Percentiles rank a stretch among this genome's conserved stretches.
phyloP scores from a whole-genome alignment of 2,329 filamentous ascomycete genomes.

The Zymoseptoria passerinii region DNA sequence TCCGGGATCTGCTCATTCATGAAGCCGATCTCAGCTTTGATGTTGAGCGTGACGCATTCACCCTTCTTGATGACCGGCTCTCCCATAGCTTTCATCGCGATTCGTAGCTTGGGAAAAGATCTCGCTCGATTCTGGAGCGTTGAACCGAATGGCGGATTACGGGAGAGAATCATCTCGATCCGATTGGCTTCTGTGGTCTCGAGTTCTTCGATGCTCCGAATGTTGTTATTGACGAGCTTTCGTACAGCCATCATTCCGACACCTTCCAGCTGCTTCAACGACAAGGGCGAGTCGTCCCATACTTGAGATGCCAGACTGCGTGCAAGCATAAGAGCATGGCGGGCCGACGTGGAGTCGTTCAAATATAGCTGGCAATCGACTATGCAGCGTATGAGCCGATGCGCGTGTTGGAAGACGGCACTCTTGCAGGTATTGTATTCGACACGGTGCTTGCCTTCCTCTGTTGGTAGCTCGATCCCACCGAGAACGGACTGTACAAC shows the following conservation, averaged over 20 bases:
- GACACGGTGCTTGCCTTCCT: slow-evolving; percentile 48
- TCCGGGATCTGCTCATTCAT: slow-evolving; percentile 56
- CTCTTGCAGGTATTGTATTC: slow-evolving; percentile 54
- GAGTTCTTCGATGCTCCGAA: slow-evolving; percentile 65
- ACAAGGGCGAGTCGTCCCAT: slow-evolving; percentile 75
- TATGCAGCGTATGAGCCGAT: slow-evolving; percentile 64
- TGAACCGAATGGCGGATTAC: slow-evolving; percentile 75
- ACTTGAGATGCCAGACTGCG: slow-evolving; percentile 65
- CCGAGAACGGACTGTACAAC: slow-evolving; percentile 70
- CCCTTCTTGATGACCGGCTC: slow-evolving; percentile 33
- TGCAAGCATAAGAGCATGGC: slow-evolving; percentile 66
- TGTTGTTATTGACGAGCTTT: slow-evolving; percentile 62
- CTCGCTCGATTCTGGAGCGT: slow-evolving; percentile 57
- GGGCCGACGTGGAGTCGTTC: slow-evolving; percentile 59
- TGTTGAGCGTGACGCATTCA: slow-evolving; percentile 47
- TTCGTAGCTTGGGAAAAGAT: slow-evolving; percentile 61
- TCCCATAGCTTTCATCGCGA: slow-evolving; percentile 45
- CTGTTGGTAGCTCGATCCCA: slow-evolving; percentile 52
- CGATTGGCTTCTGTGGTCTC: slow-evolving; percentile 56
- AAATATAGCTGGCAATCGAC: slow-evolving; percentile 60
- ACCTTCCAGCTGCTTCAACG: slow-evolving; percentile 74
- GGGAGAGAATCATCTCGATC: slow-evolving; percentile 68
- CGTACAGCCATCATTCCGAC: slow-evolving; percentile 69
- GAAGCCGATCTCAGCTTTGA: slow-evolving; percentile 63
- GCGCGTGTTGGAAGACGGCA: slow-evolving; percentile 59